Evolutionary conservation across 2,329 filamentous ascomycete species (phyloP), one percentile per base, ranked within the genome.

Genomic region (Aspergillus floridensis): DNA sequence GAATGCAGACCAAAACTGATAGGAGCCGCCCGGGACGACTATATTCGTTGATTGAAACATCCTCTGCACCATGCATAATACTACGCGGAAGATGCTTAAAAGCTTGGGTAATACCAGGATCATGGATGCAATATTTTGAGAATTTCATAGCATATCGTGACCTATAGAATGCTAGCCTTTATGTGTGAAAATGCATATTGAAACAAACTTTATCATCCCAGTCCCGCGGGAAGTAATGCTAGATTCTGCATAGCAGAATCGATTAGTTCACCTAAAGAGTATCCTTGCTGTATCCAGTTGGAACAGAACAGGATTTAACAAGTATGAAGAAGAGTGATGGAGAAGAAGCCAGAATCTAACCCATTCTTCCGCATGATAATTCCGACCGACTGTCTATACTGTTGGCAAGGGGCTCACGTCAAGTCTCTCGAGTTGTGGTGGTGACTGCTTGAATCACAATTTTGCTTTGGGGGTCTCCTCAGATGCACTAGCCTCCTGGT

Each of bases 401-500:
- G 38, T 12, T n/a, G 6, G 38, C 14, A 19, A 44, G 38, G 16
- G 6, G 38, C 14, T 16, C 38, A n/a, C 38, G 14, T 19, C 3
- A 16, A 44, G 19, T 16, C 38, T 35, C 32, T 5, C 10, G 32
- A 35, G 38, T 8, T 44, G 16, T 14, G 6, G 38, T 44, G 38
- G 38, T 44, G 38, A 8, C 14, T 46, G 44, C 14, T 41, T 41
- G 35, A 31, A 58, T 70, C 63, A 84, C 52, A 84, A 71, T 67
- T 83, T 84, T 3, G 82, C 70, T 66, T 82, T 82, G 29, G 68
- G 67, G 19, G 75, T 75, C 16, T 78, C 74, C 53, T 79, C 78
- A 2, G 80, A 74, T 44, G 89, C 91, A 61, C 88, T 96, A 1
- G 95, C 95, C 70, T 97, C 93, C 64, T 88, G 82, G 76, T 98